phyloP scores from a whole-genome alignment of 108 stramenopile species.

The Schizochytrium sp. region DNA sequence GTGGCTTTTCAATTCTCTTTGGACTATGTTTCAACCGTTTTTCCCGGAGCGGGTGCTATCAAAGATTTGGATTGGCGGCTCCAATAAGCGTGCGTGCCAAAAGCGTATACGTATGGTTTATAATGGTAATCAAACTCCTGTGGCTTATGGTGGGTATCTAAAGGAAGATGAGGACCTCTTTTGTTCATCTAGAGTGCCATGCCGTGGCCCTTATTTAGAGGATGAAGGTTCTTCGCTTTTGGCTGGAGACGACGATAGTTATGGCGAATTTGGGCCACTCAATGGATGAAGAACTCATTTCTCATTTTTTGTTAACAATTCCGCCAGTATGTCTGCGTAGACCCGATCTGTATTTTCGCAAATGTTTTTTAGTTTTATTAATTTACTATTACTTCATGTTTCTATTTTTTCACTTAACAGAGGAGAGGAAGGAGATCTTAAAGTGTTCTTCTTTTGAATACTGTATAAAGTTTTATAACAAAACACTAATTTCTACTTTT shows the following conservation, averaged over 20 bases:
- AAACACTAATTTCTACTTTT: no score
- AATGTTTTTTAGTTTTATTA: no score
- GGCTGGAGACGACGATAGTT: background rate
- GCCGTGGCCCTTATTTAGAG: conserved; percentile 19
- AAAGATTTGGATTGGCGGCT: conserved; percentile 46
- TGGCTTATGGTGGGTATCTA: background rate
- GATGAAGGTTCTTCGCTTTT: conserved; percentile 45
- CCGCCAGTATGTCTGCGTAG: no score
- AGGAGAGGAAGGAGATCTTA: no score
- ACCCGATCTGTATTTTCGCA: no score
- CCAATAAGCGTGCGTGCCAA: background rate
- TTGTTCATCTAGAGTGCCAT: background rate
- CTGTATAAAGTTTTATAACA: no score
- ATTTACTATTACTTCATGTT: no score
- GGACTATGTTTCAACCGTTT: conserved; percentile 18
- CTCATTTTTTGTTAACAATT: no score
- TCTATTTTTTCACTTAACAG: no score
- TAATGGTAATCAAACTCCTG: background rate
- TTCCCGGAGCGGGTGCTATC: conserved; percentile 45
- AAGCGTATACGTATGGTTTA: background rate
- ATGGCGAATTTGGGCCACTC: no score
- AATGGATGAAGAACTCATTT: no score
- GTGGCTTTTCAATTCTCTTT: conserved; percentile 41
- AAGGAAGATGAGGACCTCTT: conserved; percentile 20
- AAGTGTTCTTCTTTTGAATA: no score